Evolutionary conservation across 2,329 filamentous ascomycete species (phyloP), one percentile per base, ranked within the genome.

Genomic region (Aspergillus uvarum): DNA sequence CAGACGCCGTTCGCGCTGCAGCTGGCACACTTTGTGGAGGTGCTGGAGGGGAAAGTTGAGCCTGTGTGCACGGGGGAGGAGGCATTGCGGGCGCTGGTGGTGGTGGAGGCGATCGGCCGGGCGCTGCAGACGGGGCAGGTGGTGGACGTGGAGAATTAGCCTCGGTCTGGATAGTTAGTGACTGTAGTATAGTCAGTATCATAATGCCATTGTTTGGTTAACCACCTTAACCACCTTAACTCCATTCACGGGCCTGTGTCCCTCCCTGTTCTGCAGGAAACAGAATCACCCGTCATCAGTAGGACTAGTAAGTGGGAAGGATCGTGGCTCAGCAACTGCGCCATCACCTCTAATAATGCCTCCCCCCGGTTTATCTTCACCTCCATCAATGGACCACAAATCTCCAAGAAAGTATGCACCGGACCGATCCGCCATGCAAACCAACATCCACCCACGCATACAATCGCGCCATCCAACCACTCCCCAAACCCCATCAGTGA

Each of bases 1-100:
- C 70, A 63, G n/a, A 71, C 74, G 14, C 83, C 83, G 0, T 85
- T 86, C 65, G 79, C 85, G 64, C 63, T 80, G 60, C 83, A 86
- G 65, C 65, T 85, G 2, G 68, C 71, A 53, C 81, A 86, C 69
- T 82, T 85, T 57, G 77, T 83, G 4, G 73, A 73, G 26, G 82
- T 86, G 0, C 73, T 85, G 3, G 72, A 68, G 5, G 79, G 77
- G 0, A 49, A 19, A 16, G 38, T 10, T 44, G 38, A 44, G 16
- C 38, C 38, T 2, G 38, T 44, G 1, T 44, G 38, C 19, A 2
- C 38, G 14, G 38, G 38, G 5, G 38, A 19, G 6, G 38, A 44
- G 38, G 38, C 14, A 6, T 16, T 44, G 38, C 14, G 38, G 38
- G 38, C 38, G 16, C 19, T 44, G 22, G 22, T n/a, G 2, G 48